Evolutionary conservation across 768 basidiomycete species (phyloP), one percentile per base, ranked within the genome.

Genomic region (Suillus lakei): DNA sequence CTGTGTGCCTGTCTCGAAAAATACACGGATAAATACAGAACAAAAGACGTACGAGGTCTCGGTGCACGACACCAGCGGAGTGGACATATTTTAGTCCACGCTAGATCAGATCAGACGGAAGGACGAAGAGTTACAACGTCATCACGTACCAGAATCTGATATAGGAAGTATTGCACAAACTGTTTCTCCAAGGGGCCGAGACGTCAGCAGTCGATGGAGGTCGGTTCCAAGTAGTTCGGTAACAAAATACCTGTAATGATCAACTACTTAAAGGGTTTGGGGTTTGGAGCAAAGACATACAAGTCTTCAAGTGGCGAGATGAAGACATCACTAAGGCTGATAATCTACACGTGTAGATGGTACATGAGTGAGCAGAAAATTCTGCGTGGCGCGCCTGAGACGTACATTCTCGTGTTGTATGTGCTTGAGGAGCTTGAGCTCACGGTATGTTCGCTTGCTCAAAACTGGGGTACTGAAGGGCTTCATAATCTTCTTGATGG

Each of bases 401-500:
- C 91, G 68, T 62, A 94, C 95, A 80, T 99, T 99, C 82, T 98
- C 97, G 78, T 98, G 97, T 74, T 97, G 93, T 72, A 99, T 93
- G 78, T 99, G 97, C 81, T 99, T 99, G 75, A 99, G 85, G 48
- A 99, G 86, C 80, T 99, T 99, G 72, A 99, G 86, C 81, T 99
- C 98, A 67, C 98, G 88, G 79, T 99, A 99, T 1, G 98, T 99
- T 68, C 98, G 86, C 81, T 99, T 99, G 79, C 91, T 91, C 71
- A 99, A 85, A n/a, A 99, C 98, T 23, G 98, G 96, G 7, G 98
- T 98, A 76, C 92, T 93, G 82, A 99, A 99, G 8, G 98, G 98
- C 79, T 99, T 99, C 97, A 99, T 99, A 84, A 99, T 99, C 89
- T 99, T 99, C 88, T 99, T 99, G 83, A 99, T 96, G 73, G 98